phyloP scores from a whole-genome alignment of 1,139 yeast genomes.

The Taiozyma onychis region DNA sequence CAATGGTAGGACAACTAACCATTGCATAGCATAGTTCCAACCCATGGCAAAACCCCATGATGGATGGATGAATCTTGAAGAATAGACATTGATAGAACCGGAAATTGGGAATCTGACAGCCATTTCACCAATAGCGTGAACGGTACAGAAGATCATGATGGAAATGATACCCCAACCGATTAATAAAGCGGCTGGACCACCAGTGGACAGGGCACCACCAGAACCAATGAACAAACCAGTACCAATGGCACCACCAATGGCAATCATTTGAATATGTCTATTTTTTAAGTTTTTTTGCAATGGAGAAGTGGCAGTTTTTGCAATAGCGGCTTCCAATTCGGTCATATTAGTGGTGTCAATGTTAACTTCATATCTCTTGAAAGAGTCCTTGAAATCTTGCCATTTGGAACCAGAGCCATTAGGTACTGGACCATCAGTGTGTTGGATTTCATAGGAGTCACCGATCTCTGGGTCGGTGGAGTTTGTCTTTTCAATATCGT shows the following conservation, averaged over 20 bases:
- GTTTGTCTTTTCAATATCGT: constrained; percentile 6
- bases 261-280: constrained; percentile 60
- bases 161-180: constrained; percentile 49
- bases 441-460: constrained; percentile 8
- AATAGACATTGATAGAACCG: constrained; percentile 67
- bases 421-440: neutral
- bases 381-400: constrained; percentile 24
- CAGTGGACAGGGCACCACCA: constrained; percentile 53
- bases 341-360: constrained; percentile 13
- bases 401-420: constrained; percentile 20
- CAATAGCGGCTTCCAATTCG: constrained; percentile 12
- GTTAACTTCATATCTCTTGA: constrained; percentile 8
- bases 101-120: constrained; percentile 62
- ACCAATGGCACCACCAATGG: constrained; percentile 63
- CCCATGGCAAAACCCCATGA: constrained; percentile 76
- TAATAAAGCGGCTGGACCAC: constrained; percentile 64
- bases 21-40: constrained; percentile 63
- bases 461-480: constrained; percentile 13
- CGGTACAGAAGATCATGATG: constrained; percentile 53
- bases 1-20: constrained; percentile 64
- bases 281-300: constrained; percentile 24
- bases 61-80: constrained; percentile 60
- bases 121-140: constrained; percentile 65
- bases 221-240: constrained; percentile 60
- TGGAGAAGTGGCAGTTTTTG: constrained; percentile 21